phyloP scores from a whole-genome alignment of 2,329 filamentous ascomycete species.

The Pseudogymnoascus sp. region DNA sequence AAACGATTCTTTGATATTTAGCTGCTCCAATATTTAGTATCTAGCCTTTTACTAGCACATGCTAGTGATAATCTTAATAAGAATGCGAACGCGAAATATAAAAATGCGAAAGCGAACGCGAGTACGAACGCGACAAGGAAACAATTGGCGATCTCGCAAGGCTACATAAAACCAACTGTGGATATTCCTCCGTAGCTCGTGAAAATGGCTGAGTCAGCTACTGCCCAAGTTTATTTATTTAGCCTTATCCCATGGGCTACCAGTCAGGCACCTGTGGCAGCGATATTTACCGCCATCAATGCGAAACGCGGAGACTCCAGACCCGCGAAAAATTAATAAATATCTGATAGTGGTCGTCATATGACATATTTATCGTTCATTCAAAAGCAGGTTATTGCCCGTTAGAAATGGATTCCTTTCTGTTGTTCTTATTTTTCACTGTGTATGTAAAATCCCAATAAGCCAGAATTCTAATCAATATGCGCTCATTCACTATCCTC shows the following conservation, averaged over 20 bases:
- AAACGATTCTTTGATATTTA: background rate
- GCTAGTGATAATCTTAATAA: background rate
- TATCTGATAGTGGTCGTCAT: background rate
- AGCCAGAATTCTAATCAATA: background rate
- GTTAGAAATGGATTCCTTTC: background rate
- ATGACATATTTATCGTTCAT: background rate
- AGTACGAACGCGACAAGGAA: background rate
- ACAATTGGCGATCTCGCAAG: background rate
- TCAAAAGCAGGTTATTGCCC: background rate
- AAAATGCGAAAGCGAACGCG: background rate
- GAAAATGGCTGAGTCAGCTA: background rate
- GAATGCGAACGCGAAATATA: background rate
- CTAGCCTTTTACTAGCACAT: background rate
- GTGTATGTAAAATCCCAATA: background rate
- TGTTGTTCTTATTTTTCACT: background rate
- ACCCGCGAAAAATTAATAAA: background rate
- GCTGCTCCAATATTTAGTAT: background rate
- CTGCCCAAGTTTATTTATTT: background rate
- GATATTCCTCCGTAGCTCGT: background rate
- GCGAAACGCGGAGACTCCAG: constrained; percentile 1
- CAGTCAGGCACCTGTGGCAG: too few relatives aligned
- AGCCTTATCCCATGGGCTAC: background rate
- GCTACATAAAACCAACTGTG: background rate
- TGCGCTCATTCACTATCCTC: background rate
- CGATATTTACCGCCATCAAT: background rate